A percentile compares a stretch with the other conserved stretches of the same genome.
Conservation (phyloP, 371 early-diverging fungal species). For the Caulochytrium protostelioides region DNA sequence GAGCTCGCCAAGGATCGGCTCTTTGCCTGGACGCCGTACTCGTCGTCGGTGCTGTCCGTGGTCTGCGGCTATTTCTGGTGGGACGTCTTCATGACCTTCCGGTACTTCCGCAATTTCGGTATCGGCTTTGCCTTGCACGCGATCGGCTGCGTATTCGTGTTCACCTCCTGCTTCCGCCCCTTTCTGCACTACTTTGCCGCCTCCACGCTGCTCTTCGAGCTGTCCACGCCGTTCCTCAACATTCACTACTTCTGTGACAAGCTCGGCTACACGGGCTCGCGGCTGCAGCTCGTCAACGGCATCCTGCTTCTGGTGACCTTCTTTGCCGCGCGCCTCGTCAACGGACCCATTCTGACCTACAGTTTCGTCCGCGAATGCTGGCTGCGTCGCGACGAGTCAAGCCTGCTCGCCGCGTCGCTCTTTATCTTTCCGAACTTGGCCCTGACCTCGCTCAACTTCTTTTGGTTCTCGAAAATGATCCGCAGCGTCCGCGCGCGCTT, state of each 20-base stretch:
- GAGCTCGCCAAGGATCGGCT: slow-evolving; percentile 40
- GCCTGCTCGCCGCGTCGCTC: neutral
- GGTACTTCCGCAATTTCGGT: slow-evolving; percentile 43
- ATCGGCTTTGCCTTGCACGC: slow-evolving; percentile 68
- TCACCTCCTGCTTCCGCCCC: slow-evolving; percentile 45
- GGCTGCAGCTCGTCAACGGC: slow-evolving; percentile 58
- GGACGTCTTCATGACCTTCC: slow-evolving; percentile 54
- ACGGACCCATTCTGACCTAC: slow-evolving; percentile 51
- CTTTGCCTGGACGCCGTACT: slow-evolving; percentile 47
- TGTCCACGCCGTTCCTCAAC: slow-evolving; percentile 72
- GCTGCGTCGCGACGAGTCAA: neutral
- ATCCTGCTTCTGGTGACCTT: slow-evolving; percentile 44
- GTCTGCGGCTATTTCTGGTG: slow-evolving; percentile 59
- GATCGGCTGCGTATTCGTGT: slow-evolving; percentile 50
- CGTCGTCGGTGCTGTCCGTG: slow-evolving; percentile 52
- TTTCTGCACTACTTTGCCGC: slow-evolving; percentile 69
- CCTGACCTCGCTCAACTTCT: slow-evolving; percentile 45
- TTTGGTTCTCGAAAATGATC: slow-evolving; percentile 62
- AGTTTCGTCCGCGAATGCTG: slow-evolving; percentile 28
- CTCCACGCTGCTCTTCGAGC: slow-evolving; percentile 69
- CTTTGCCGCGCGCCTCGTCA: slow-evolving; percentile 51
- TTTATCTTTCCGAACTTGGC: slow-evolving; percentile 7
- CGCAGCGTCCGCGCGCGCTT: slow-evolving; percentile 10
- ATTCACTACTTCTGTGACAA: slow-evolving; percentile 69
- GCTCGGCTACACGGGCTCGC: slow-evolving; percentile 25